Evolutionary conservation across 352 stramenopile species (phyloP), one percentile per base, ranked within the genome.

Genomic region (Phytopythium helicoides): DNA sequence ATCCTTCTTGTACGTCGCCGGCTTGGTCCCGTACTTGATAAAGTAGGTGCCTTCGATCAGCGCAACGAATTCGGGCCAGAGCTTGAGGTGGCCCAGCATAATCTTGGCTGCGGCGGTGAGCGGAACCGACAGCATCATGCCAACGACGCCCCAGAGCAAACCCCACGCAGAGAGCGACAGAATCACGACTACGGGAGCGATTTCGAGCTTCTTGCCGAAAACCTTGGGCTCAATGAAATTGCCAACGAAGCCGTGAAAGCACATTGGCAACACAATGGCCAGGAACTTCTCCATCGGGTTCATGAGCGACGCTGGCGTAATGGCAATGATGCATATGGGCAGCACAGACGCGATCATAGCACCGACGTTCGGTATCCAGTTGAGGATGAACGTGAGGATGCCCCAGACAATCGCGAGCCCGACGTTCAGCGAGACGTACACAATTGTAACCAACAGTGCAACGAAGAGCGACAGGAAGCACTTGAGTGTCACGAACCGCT

Each of bases 271-370:
- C 26, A 76, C 59, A 60, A 95, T 89, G 7, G 85, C 85, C 21
- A 95, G 47, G 59, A 95, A 91, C 64, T 95, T 95, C 54, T 95
- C 82, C 82, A 95, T 93, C 16, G 82, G 80, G 58, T 88, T 93
- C 85, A 95, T 95, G 22, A 95, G 44, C 26, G 89, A 66, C 19
- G 68, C 71, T 14, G 85, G 85, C 21, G 85, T 93, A 63, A 95
- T 95, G 6, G 80, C 78, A 48, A 95, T 95, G 66, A 95, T 95
- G 56, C 75, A 85, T 39, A 95, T 87, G 12, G 85, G 85, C 19
- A 68, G 60, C 46, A 93, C 64, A 12, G 85, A 95, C 33, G 85
- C 85, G 54, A 95, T 95, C 81, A 95, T 93, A 8, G 85, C 85
- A 51, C 85, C 85, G 10, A 95, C 85, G 58, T 95, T 95, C 23